phyloP scores from a whole-genome alignment of 2,329 filamentous ascomycete genomes.

The Claviceps paspali region DNA sequence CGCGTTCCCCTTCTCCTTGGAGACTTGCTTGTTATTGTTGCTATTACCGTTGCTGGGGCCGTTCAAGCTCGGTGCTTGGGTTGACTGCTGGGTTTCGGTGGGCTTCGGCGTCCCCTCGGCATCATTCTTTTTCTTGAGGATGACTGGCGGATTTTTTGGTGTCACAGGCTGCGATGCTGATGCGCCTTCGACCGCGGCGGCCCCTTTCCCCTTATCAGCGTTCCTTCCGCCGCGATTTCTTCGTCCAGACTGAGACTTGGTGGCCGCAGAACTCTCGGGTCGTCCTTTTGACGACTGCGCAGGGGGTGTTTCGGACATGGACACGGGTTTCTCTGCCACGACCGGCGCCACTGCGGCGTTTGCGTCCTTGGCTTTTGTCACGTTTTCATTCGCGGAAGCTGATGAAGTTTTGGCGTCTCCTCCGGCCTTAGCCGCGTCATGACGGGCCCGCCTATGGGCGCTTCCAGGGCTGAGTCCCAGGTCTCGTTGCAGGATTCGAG shows the following conservation, averaged over 20 bases:
- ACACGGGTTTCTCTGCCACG: not conserved
- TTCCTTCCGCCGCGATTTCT: conserved; percentile 22
- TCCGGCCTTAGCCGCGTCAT: conserved; percentile 42
- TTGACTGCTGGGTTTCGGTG: conserved; percentile 5
- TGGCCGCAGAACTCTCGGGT: conserved; percentile 9
- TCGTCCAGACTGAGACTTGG: conserved; percentile 15
- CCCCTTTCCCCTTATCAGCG: conserved; percentile 22
- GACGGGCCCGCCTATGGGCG: conserved; percentile 44
- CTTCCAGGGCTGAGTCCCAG: conserved; percentile 48
- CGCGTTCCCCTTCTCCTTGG: conserved; percentile 5
- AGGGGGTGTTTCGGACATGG: conserved; percentile 8
- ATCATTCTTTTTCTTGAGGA: conserved; percentile 27
- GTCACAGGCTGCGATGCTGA: conserved; percentile 10
- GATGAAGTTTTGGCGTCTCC: conserved; percentile 24
- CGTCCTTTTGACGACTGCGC: conserved; percentile 11
- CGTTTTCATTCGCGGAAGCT: conserved; percentile 18
- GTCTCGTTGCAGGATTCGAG: conserved; percentile 50
- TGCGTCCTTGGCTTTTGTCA: conserved; percentile 8
- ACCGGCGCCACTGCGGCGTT: conserved; percentile 8
- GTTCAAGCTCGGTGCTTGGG: conserved; percentile 1
- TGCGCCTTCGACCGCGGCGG: conserved; percentile 13
- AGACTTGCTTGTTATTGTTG: conserved; percentile 7
- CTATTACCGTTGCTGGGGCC: conserved; percentile 6
- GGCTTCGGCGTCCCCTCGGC: conserved; percentile 10
- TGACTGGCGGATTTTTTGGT: conserved; percentile 20